These are phyloP conservation scores for Magnusiomyces paraingens DNA, from an alignment of 1,139 yeast species.

Conservation along the genomic window DNA sequence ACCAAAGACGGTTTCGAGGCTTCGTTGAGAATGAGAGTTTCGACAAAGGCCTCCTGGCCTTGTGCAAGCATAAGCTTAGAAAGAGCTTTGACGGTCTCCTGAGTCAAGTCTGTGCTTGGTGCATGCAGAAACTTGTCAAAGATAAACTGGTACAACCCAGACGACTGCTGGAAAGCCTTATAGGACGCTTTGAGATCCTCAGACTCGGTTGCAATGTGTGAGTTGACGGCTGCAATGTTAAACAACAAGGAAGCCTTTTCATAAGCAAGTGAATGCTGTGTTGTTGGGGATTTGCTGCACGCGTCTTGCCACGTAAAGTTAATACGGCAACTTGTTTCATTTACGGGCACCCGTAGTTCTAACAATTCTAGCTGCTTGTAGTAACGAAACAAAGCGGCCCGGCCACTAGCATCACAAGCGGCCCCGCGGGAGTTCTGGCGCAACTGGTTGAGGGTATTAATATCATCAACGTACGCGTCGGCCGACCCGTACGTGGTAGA, in stretches of 20 bases:
- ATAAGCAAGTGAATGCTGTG: slow-evolving; percentile 67
- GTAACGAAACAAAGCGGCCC: slow-evolving; percentile 59
- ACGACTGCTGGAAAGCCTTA: slow-evolving; percentile 63
- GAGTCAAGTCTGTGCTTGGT: slow-evolving; percentile 72
- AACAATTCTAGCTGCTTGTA: slow-evolving; percentile 78
- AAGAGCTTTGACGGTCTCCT: slow-evolving; percentile 62
- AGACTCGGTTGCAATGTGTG: slow-evolving; percentile 43
- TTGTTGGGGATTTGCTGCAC: slow-evolving; percentile 47
- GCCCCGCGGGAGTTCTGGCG: slow-evolving; percentile 58
- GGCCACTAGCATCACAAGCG: slow-evolving; percentile 33
- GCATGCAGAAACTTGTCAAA: slow-evolving; percentile 85
- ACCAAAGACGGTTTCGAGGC: slow-evolving; percentile 49
- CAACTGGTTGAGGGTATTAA: slow-evolving; percentile 49
- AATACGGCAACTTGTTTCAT: slow-evolving; percentile 48
- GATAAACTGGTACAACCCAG: slow-evolving; percentile 68
- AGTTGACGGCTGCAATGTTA: slow-evolving; percentile 58
- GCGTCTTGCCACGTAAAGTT: slow-evolving; percentile 81
- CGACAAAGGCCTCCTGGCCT: slow-evolving; percentile 76
- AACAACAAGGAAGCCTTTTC: slow-evolving; percentile 84
- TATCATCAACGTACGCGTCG: slow-evolving; percentile 52
- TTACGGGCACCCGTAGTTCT: slow-evolving; percentile 67
- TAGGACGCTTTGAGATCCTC: slow-evolving; percentile 55
- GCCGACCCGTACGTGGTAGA: slow-evolving; percentile 57
- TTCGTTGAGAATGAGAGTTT: slow-evolving; percentile 50
- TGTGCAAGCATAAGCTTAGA: slow-evolving; percentile 69